Conservation (phyloP, 2,329 filamentous ascomycete species). For the Didymellaceae sp. region DNA sequence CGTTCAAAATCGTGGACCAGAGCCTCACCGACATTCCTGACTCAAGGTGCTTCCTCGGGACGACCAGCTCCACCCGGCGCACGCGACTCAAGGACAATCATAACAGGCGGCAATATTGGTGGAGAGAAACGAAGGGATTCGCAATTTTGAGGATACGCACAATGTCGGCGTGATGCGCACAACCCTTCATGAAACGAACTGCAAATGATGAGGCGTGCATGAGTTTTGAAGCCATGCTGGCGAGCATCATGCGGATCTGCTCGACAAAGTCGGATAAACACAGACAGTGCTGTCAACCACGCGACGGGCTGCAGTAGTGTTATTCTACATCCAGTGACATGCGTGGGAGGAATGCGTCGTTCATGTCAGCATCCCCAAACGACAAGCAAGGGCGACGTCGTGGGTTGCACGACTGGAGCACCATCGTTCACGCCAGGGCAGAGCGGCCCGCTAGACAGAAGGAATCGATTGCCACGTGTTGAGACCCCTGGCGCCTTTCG, state of each 20-base stretch:
- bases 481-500: constrained; percentile 31
- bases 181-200: constrained; percentile 34
- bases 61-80: constrained; percentile 25
- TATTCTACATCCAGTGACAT: constrained; percentile 5
- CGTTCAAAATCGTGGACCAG: constrained; percentile 7
- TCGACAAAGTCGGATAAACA: constrained; percentile 21
- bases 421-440: constrained; percentile 39
- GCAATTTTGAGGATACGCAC: constrained; percentile 19
- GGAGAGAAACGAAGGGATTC: constrained; percentile 23
- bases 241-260: constrained; percentile 16
- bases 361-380: constrained; percentile 4
- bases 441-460: constrained; percentile 37
- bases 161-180: constrained; percentile 31
- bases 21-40: constrained; percentile 44
- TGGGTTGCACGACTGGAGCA: constrained; percentile 18
- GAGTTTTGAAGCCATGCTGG: constrained; percentile 27
- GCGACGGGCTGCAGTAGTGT: constrained; percentile 25
- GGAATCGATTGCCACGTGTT: constrained; percentile 43
- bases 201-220: constrained; percentile 23
- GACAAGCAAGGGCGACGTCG: constrained; percentile 10
- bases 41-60: constrained; percentile 21
- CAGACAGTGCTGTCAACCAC: constrained; percentile 20
- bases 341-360: constrained; percentile 4
- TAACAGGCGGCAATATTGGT: constrained; percentile 35
- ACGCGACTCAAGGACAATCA: constrained; percentile 17